phyloP scores from a whole-genome alignment of 306 rosid genomes.

The Rosa rugosa region DNA sequence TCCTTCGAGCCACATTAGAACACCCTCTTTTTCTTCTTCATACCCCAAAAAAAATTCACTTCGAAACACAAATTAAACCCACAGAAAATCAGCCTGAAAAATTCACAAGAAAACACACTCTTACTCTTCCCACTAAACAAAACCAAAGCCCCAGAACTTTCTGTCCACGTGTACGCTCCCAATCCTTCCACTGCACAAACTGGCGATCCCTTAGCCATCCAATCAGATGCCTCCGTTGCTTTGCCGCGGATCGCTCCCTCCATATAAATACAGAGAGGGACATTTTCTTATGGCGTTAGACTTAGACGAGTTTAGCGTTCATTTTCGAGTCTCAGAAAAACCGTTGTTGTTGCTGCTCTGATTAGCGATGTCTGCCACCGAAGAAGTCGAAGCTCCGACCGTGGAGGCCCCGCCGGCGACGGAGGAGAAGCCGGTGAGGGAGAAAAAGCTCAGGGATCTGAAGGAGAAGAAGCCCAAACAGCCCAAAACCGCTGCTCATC shows the following conservation, averaged over 20 bases:
- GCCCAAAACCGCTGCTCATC: conserved; percentile 58
- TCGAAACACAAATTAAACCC: background rate
- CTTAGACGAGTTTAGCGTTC: too few species aligned
- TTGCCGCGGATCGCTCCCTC: conserved; percentile 26
- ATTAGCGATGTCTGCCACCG: conserved; percentile 46
- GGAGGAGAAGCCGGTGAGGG: conserved; percentile 40
- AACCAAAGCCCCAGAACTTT: conserved; percentile 5
- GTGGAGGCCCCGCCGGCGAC: conserved; percentile 31
- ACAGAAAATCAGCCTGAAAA: conserved; percentile 20
- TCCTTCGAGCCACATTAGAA: conserved; percentile 33
- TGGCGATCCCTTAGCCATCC: conserved; percentile 42
- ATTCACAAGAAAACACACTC: conserved; percentile 42
- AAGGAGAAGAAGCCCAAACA: conserved; percentile 59
- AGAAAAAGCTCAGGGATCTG: conserved; percentile 48
- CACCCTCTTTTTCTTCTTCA: background rate
- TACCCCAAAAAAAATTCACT: background rate
- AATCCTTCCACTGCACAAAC: conserved; percentile 31
- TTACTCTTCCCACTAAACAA: background rate
- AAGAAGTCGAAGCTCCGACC: conserved; percentile 31
- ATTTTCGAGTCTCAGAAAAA: background rate
- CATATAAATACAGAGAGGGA: conserved; percentile 26
- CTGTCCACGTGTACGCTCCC: conserved; percentile 54
- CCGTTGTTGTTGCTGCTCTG: background rate
- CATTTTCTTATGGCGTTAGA: accelerated
- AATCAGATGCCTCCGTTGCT: conserved; percentile 24